Conservation (phyloP, 192 early-diverging fungal genomes). For the Rhizoclosmatium globosum region DNA sequence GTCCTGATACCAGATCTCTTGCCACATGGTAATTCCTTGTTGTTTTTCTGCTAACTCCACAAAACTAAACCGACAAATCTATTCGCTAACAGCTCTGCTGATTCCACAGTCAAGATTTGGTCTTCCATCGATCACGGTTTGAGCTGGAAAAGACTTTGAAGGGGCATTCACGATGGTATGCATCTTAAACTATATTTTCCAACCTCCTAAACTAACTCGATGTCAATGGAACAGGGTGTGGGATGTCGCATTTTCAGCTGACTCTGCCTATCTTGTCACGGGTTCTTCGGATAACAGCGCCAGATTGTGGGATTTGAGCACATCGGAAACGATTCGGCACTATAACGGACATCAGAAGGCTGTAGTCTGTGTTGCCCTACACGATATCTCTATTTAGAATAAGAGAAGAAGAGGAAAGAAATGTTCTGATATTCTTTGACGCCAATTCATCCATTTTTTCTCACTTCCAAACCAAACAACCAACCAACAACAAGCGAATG, state of each 20-base stretch:
- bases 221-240: constrained; percentile 66
- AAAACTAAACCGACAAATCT: background rate
- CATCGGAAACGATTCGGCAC: constrained; percentile 82
- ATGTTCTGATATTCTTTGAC: background rate
- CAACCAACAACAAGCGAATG: background rate
- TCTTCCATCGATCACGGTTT: constrained; percentile 54
- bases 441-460: too few relatives aligned
- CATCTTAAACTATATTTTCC: background rate
- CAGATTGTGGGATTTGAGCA: constrained; percentile 79
- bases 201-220: background rate
- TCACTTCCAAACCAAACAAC: background rate
- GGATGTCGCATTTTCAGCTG: constrained; percentile 91
- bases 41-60: background rate
- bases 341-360: constrained; percentile 93
- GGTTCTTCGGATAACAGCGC: constrained; percentile 88
- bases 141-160: constrained; percentile 76
- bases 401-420: background rate
- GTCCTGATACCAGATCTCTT: constrained; percentile 80
- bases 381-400: constrained; percentile 67
- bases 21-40: constrained; percentile 1
- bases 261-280: constrained; percentile 90
- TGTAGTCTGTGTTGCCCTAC: constrained; percentile 85
- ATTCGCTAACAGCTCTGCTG: constrained; percentile 67
- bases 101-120: constrained; percentile 89
- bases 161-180: constrained; percentile 81